phyloP scores from a whole-genome alignment of 2,329 filamentous ascomycete species.

The Colletotrichum sidae region DNA sequence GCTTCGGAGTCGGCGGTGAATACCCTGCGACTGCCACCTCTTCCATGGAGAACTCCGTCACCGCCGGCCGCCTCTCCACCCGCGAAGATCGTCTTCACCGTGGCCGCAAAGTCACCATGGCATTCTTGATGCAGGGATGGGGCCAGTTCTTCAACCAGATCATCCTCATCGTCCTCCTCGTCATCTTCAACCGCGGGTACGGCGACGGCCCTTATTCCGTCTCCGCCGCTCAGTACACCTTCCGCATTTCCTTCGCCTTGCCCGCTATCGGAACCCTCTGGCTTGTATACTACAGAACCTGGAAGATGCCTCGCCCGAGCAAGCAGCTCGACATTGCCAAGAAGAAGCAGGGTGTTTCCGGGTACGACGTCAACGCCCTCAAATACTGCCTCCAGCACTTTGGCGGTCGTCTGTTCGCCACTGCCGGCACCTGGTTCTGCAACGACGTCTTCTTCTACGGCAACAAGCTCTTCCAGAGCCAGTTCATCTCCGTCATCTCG shows the following conservation, averaged over 20 bases:
- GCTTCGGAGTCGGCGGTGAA: slow-evolving; percentile 80
- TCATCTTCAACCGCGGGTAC: slow-evolving; percentile 74
- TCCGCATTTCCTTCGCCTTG: slow-evolving; percentile 91
- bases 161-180: slow-evolving; percentile 84
- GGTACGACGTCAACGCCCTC: slow-evolving; percentile 90
- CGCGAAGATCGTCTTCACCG: slow-evolving; percentile 94
- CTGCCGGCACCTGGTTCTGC: slow-evolving; percentile 90
- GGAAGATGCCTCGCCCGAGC: slow-evolving; percentile 90
- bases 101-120: slow-evolving; percentile 93
- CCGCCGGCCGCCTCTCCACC: slow-evolving; percentile 88
- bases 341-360: slow-evolving; percentile 82
- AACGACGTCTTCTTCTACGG: slow-evolving; percentile 99
- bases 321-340: slow-evolving; percentile 86
- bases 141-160: slow-evolving; percentile 96
- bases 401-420: slow-evolving; percentile 86
- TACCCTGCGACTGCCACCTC: slow-evolving; percentile 98
- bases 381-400: slow-evolving; percentile 84
- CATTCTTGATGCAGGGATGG: slow-evolving; percentile 99
- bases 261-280: slow-evolving; percentile 91
- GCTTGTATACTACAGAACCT: slow-evolving; percentile 96
- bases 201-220: slow-evolving; percentile 82
- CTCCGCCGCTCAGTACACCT: slow-evolving; percentile 87
- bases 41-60: slow-evolving; percentile 90
- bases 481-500: slow-evolving; percentile 88
- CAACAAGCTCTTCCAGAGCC: slow-evolving; percentile 95